These are phyloP conservation scores for Hymenoscyphus fraxineus DNA, from an alignment of 2,329 filamentous ascomycete species.

Conservation along the genomic window DNA sequence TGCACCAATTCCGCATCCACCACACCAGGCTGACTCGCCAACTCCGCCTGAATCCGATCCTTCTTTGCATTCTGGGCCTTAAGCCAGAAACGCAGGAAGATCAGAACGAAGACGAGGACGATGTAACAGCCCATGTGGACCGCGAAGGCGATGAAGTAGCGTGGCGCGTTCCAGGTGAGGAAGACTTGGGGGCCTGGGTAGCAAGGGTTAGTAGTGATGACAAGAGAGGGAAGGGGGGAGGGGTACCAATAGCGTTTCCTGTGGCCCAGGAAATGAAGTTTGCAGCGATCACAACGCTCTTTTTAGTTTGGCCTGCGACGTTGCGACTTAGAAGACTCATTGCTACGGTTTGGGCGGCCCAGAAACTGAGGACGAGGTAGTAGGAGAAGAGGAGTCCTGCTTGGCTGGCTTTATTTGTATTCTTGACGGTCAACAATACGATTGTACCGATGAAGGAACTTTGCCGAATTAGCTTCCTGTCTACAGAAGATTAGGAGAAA, in stretches of 20 bases:
- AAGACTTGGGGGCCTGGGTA: constrained; percentile 47
- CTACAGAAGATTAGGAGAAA: constrained; percentile 29
- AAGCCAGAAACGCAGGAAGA: constrained; percentile 26
- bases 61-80: constrained; percentile 35
- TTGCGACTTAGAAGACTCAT: constrained; percentile 59
- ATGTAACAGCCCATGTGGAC: constrained; percentile 47
- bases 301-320: constrained; percentile 50
- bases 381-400: constrained; percentile 68
- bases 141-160: constrained; percentile 51
- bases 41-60: constrained; percentile 15
- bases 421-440: constrained; percentile 65
- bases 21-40: constrained; percentile 15
- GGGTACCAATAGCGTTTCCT: constrained; percentile 50
- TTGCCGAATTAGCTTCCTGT: constrained; percentile 48
- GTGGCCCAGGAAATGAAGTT: constrained; percentile 49
- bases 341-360: constrained; percentile 65
- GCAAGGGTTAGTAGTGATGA: neutral
- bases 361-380: constrained; percentile 75
- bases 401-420: constrained; percentile 53
- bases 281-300: constrained; percentile 47
- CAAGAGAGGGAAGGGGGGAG: constrained; percentile 26
- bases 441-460: constrained; percentile 69
- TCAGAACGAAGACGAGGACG: constrained; percentile 23
- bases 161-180: constrained; percentile 47
- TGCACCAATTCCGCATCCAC: constrained; percentile 26